A percentile compares a stretch with the other conserved stretches of the same genome.
These are phyloP conservation scores for Theileria annulata DNA, from an alignment of 169 alveolate genomes.

Conservation along the genomic window DNA sequence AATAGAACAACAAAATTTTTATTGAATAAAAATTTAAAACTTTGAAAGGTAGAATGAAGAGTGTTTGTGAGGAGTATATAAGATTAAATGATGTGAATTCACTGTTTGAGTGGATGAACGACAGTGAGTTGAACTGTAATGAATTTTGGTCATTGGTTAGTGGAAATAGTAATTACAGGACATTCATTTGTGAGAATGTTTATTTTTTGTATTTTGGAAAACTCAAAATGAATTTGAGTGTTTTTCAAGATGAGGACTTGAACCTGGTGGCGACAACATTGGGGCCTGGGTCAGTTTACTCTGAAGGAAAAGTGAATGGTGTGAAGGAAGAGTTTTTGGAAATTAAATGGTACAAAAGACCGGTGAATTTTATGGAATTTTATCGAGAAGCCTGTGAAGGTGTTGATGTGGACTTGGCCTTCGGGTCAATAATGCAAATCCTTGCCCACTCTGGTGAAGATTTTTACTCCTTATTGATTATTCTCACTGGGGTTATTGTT, in stretches of 20 bases:
- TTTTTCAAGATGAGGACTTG: conserved; percentile 42
- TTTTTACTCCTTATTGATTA: not conserved
- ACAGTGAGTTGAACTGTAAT: not conserved
- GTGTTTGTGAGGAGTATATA: conserved; percentile 9
- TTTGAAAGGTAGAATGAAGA: not conserved
- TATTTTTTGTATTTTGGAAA: conserved; percentile 37
- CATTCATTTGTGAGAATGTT: conserved; percentile 45
- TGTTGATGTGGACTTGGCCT: conserved; percentile 45
- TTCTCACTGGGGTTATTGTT: conserved; percentile 15
- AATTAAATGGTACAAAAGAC: not conserved
- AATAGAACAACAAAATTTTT: not conserved
- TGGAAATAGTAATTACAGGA: not conserved
- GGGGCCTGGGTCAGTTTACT: conserved; percentile 29
- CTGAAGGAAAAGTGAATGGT: not conserved
- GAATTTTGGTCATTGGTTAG: conserved; percentile 7
- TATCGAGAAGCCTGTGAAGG: conserved; percentile 24
- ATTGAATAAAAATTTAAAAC: too few relatives aligned
- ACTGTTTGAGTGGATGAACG: conserved; percentile 49
- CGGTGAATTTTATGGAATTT: conserved; percentile 22
- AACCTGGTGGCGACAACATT: conserved; percentile 44
- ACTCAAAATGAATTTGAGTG: not conserved
- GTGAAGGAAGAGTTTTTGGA: not conserved
- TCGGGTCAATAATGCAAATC: conserved; percentile 27
- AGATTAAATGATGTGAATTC: not conserved
- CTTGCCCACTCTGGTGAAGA: conserved; percentile 21